Conservation (phyloP, 441 rosid genomes). For the Geranium incanum region DNA sequence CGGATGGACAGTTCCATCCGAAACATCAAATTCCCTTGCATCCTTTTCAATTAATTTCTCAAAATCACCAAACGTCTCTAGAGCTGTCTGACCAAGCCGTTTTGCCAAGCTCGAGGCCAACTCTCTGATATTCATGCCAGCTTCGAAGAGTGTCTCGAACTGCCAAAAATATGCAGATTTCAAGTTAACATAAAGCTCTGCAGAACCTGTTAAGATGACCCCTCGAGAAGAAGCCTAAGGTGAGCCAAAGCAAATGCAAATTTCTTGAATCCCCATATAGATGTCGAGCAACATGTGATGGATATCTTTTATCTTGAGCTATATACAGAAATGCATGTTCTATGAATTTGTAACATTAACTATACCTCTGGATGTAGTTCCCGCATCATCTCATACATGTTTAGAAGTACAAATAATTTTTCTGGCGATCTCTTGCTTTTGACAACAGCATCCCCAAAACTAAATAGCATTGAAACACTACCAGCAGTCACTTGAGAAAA, state of each 20-base stretch:
- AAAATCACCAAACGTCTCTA: neutral
- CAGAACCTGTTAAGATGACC: neutral
- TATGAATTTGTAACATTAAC: neutral
- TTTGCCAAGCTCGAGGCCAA: neutral
- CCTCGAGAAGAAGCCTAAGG: neutral
- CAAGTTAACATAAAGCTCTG: neutral
- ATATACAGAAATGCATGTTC: neutral
- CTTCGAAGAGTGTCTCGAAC: neutral
- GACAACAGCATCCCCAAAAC: neutral
- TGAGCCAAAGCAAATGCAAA: neutral
- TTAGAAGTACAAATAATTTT: neutral
- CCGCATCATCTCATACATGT: neutral
- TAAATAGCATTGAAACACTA: neutral
- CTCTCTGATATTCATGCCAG: neutral
- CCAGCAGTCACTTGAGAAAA: neutral
- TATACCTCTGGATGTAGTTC: neutral
- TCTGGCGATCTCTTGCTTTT: neutral
- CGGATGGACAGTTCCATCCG: neutral
- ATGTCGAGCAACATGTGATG: neutral
- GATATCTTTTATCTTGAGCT: neutral
- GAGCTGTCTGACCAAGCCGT: neutral
- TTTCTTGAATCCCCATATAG: neutral
- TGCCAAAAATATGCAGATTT: neutral
- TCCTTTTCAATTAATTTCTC: neutral
- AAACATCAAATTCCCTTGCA: neutral